These are phyloP conservation scores for Metroxylon sagu DNA, from an alignment of 176 grass and related monocot species.

Conservation along the genomic window DNA sequence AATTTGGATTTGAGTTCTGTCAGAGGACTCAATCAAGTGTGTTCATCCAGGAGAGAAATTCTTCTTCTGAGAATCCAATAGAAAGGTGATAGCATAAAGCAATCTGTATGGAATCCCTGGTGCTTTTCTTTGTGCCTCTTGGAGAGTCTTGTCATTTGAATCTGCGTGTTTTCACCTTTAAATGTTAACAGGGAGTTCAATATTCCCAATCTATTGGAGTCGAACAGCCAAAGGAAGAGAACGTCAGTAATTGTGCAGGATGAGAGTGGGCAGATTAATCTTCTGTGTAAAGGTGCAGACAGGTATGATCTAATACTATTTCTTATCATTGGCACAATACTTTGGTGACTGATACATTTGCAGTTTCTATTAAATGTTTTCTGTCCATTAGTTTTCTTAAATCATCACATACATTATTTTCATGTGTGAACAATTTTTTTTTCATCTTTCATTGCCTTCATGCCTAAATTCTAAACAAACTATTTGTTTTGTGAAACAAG, in stretches of 20 bases:
- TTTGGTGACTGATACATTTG: too few relatives aligned
- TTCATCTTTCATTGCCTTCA: neutral
- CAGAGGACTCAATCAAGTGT: constrained; percentile 81
- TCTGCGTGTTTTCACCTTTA: constrained; percentile 9
- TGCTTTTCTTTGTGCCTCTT: neutral
- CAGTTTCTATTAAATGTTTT: too few relatives aligned
- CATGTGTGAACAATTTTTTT: neutral
- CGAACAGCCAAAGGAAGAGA: constrained; percentile 98
- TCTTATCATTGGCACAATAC: too few relatives aligned
- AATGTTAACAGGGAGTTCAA: constrained; percentile 75
- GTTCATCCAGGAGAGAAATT: constrained; percentile 66
- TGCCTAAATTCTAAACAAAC: constrained; percentile 8
- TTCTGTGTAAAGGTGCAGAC: constrained; percentile 98
- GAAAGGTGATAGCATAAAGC: constrained; percentile 50
- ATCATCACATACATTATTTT: too few relatives aligned
- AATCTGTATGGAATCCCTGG: constrained; percentile 10
- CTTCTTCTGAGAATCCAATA: constrained; percentile 36
- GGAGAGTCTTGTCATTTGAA: neutral
- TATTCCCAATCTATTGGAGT: constrained; percentile 97
- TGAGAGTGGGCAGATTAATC: constrained; percentile 74
- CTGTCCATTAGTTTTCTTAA: too few relatives aligned
- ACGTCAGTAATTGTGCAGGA: constrained; percentile 92
- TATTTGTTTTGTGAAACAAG: constrained; percentile 16
- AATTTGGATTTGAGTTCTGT: constrained; percentile 97
- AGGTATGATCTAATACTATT: constrained; percentile 29